Evolutionary conservation across 177 flowering plant species (phyloP).

Genomic region (Vitis hybrid): DNA sequence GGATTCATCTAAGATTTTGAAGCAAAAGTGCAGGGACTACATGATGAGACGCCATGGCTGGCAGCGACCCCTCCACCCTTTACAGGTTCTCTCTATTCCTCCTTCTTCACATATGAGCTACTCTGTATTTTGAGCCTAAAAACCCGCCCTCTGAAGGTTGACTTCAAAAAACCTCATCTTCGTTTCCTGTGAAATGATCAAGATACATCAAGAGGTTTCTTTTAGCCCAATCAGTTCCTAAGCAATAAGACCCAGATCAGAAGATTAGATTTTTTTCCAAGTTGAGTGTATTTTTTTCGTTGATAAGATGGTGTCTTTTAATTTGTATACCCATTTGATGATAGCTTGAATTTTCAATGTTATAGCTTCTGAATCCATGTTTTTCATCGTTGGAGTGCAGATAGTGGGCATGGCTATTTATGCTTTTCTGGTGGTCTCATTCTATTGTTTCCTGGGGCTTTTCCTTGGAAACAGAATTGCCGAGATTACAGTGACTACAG

Average conservation of each 20-base stretch:
- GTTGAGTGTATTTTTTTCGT: too few species aligned
- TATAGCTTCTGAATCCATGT: too few species aligned
- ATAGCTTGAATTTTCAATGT: too few species aligned
- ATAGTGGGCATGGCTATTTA: slow-evolving; percentile 74
- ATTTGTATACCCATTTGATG: too few species aligned
- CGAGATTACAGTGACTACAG: slow-evolving; percentile 56
- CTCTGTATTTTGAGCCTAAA: not conserved
- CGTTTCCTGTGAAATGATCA: too few species aligned
- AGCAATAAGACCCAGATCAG: too few species aligned
- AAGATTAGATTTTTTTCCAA: too few species aligned
- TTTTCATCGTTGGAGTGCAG: slow-evolving; percentile 35
- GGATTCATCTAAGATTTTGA: not conserved
- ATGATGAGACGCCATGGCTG: slow-evolving; percentile 91
- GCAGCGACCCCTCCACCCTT: slow-evolving; percentile 91
- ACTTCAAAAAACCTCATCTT: too few species aligned
- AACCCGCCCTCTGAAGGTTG: too few species aligned
- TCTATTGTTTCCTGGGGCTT: slow-evolving; percentile 77
- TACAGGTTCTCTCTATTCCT: slow-evolving; percentile 54
- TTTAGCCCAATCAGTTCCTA: too few species aligned
- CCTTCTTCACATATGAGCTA: not conserved
- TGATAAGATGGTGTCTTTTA: too few species aligned
- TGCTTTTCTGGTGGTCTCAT: slow-evolving; percentile 65
- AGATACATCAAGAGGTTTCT: too few species aligned
- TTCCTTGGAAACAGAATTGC: slow-evolving; percentile 74
- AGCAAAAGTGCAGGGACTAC: not conserved